These are phyloP conservation scores for Cantharellus cinnabarinus DNA, from an alignment of 768 basidiomycete species.

Conservation along the genomic window DNA sequence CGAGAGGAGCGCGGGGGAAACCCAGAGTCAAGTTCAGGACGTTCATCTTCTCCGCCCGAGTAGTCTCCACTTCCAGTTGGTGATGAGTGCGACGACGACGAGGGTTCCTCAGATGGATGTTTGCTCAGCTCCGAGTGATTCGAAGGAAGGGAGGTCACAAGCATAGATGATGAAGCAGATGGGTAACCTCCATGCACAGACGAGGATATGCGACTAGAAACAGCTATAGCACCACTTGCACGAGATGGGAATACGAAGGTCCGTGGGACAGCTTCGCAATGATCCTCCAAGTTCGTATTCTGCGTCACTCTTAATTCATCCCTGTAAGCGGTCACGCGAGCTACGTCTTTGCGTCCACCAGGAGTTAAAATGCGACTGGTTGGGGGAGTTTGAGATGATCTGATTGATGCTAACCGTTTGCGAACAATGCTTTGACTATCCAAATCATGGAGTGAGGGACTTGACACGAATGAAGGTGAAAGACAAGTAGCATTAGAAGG, in stretches of 20 bases:
- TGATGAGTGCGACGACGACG: too few relatives aligned
- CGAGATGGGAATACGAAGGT: background rate
- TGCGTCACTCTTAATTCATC: background rate
- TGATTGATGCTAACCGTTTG: background rate
- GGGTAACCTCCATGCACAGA: too few relatives aligned
- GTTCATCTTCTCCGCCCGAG: too few relatives aligned
- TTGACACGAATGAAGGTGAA: background rate
- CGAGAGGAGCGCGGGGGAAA: too few relatives aligned
- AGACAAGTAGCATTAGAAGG: background rate
- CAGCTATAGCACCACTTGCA: too few relatives aligned
- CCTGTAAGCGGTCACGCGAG: background rate
- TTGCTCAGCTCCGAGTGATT: too few relatives aligned
- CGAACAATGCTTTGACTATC: background rate
- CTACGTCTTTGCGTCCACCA: background rate
- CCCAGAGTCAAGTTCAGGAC: too few relatives aligned
- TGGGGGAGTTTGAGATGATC: background rate
- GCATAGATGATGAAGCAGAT: too few relatives aligned
- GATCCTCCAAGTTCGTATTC: background rate
- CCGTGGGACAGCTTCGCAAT: background rate
- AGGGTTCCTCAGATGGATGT: too few relatives aligned
- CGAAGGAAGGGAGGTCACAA: too few relatives aligned
- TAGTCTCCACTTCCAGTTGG: too few relatives aligned
- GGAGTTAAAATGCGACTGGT: background rate
- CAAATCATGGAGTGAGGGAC: background rate
- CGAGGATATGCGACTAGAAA: too few relatives aligned